A percentile compares a stretch with the other conserved stretches of the same genome.
phyloP scores from a whole-genome alignment of 2,329 filamentous ascomycete species.

The Didymella arachidicola region DNA sequence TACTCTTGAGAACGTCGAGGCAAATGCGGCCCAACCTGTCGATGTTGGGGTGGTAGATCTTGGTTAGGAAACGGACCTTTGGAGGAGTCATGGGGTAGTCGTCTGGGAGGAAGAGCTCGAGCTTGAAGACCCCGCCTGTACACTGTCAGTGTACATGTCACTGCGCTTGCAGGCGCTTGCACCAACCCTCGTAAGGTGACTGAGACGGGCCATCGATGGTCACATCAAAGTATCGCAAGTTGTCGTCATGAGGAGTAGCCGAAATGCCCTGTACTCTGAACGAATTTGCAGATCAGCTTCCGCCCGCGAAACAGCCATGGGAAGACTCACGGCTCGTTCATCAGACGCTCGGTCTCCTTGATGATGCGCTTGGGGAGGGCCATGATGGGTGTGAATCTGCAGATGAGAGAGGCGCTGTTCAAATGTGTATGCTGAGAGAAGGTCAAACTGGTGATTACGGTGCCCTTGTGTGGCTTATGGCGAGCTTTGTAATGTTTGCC shows the following conservation, averaged over 20 bases:
- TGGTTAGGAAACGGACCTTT: conserved; percentile 97
- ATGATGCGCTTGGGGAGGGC: conserved; percentile 94
- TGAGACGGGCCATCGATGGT: conserved; percentile 91
- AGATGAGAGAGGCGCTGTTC: not conserved
- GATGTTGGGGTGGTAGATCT: conserved; percentile 99
- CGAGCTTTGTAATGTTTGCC: conserved; percentile 18
- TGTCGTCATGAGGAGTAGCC: conserved; percentile 94
- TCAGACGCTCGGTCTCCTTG: conserved; percentile 97
- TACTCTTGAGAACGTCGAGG: conserved; percentile 96
- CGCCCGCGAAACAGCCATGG: not conserved
- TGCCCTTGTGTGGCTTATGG: not conserved
- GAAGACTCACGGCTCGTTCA: conserved; percentile 85
- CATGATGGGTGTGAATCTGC: conserved; percentile 43
- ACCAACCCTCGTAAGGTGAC: conserved; percentile 90
- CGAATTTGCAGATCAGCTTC: conserved; percentile 9
- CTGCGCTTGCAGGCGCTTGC: not conserved
- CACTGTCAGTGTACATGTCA: not conserved
- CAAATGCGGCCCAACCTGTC: conserved; percentile 98
- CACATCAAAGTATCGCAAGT: conserved; percentile 97
- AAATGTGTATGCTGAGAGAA: not conserved
- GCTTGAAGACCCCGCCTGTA: conserved; percentile 85
- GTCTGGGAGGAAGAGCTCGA: conserved; percentile 96
- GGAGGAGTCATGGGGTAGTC: conserved; percentile 99
- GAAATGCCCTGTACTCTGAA: conserved; percentile 92
- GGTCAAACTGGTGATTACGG: not conserved